Base-by-base conservation (phyloP, 768 basidiomycete genomes). In the Hericium coralloides region DNA sequence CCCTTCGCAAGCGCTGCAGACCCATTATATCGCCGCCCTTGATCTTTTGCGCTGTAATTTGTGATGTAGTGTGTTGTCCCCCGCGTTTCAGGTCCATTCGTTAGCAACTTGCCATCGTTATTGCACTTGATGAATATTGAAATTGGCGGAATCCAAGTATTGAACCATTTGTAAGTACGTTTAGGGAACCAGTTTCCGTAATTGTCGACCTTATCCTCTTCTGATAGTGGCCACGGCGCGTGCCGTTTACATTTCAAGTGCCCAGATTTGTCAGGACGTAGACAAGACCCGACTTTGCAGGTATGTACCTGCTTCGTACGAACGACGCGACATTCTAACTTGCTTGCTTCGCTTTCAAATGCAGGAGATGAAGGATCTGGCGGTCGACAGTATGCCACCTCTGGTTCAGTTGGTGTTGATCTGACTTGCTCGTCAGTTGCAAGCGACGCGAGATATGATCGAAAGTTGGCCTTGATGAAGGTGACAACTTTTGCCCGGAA, bases 31-130 rank as follows among this genome's bases (percentile, higher is more conserved):
- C 66, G 59, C 8, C 60, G 58, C 5, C 56, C 50, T 53, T 77
- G 76, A 7, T 49, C 20, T 23, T 49, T 49, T 4, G 48, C 14
- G n/a, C 12, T 6, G 14, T 49, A 41, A 8, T 18, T 51, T 0
- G 67, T 72, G 0, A 72, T 53, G 55, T 79, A 79, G 50, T 61
- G 74, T 0, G 69, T 63, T 0, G 74, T 48, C 37, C 68, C 62
- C 20, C 63, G 65, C 0, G 75, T 75, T 2, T 73, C 72, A 0
- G 18, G 20, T 0, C 69, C 71, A 63, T 72, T 72, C 0, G 71
- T 74, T 0, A 78, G 22, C 0, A 79, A 57, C 52, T 79, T 79
- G 0, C 49, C 49, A 55, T 80, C 73, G 53, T 77, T 70, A 55
- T 80, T 79, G 55, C 71, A 75, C 0, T 65, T 58, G 0, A 55